Percentiles rank a stretch among this genome's conserved stretches.
These are phyloP conservation scores for Elsinoe ampelina DNA, from an alignment of 2,329 filamentous ascomycete species.

Conservation along the genomic window DNA sequence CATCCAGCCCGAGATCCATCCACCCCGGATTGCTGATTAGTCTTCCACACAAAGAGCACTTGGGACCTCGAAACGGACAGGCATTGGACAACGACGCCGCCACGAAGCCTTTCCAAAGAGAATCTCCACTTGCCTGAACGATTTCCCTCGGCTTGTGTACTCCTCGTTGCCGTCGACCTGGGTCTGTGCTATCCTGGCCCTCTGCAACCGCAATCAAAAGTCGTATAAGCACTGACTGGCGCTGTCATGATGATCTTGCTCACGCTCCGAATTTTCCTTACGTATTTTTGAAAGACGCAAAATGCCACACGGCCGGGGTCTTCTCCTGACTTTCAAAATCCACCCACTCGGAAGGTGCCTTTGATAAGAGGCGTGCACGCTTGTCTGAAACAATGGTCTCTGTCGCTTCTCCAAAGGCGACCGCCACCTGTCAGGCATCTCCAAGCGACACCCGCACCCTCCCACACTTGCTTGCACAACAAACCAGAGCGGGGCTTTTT, in stretches of 20 bases:
- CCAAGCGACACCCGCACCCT: slow-evolving; percentile 5
- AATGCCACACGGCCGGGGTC: not conserved
- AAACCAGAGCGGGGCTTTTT: not conserved
- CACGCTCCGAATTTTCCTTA: not conserved
- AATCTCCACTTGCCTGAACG: not conserved
- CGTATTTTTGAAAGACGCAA: not conserved
- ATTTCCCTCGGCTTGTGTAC: not conserved
- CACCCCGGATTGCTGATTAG: slow-evolving; percentile 5
- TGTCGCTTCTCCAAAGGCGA: slow-evolving; percentile 1
- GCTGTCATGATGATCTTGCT: not conserved
- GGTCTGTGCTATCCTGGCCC: not conserved
- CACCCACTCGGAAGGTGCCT: not conserved
- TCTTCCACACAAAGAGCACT: not conserved
- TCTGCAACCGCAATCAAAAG: not conserved
- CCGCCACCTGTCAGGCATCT: not conserved
- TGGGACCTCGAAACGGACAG: not conserved
- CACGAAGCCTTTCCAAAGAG: not conserved
- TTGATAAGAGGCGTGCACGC: not conserved
- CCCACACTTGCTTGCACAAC: not conserved
- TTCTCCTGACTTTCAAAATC: slow-evolving; percentile 6
- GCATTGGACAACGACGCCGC: not conserved
- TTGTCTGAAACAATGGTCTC: slow-evolving; percentile 9
- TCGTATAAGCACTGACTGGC: not conserved
- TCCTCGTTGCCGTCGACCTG: not conserved
- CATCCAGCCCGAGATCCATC: not conserved